Percentiles rank a stretch among this genome's conserved stretches.
phyloP scores from a whole-genome alignment of 2,329 filamentous ascomycete species.

The Cladophialophora carrionii region DNA sequence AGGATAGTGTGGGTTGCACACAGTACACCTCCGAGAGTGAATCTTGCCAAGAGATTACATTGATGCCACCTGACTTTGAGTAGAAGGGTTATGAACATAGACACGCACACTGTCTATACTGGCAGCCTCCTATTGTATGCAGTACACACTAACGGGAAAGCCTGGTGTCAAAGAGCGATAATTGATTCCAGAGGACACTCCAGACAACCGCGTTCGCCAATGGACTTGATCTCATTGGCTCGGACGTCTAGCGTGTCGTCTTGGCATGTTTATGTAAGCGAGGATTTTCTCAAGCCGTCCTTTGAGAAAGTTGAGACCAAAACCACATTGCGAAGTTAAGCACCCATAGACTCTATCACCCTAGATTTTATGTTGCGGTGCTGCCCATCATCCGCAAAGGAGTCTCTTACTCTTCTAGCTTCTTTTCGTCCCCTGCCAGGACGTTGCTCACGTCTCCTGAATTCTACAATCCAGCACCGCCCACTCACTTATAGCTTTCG shows the following conservation, averaged over 20 bases:
- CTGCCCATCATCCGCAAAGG: neutral
- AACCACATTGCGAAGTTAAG: neutral
- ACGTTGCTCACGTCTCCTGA: neutral
- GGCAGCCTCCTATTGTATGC: no score
- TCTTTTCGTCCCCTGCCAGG: neutral
- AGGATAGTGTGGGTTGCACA: neutral
- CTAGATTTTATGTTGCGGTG: slow-evolving; percentile 4
- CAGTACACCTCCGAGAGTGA: neutral
- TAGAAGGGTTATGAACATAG: neutral
- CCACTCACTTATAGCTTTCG: neutral
- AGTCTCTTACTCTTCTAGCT: neutral
- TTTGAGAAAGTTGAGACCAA: neutral
- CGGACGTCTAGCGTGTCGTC: neutral
- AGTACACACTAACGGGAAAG: no score
- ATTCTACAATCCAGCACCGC: neutral
- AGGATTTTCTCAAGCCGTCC: slow-evolving; percentile 11
- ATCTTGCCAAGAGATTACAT: neutral
- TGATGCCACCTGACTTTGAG: neutral
- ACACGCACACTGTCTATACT: neutral
- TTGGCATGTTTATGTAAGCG: slow-evolving; percentile 20
- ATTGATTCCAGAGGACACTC: neutral
- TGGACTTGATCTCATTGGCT: slow-evolving; percentile 13
- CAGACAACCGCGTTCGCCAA: neutral
- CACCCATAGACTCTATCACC: neutral
- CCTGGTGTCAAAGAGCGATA: neutral